These are phyloP conservation scores for Ogataea haglerorum DNA, from an alignment of 805 yeast genomes.

Conservation along the genomic window DNA sequence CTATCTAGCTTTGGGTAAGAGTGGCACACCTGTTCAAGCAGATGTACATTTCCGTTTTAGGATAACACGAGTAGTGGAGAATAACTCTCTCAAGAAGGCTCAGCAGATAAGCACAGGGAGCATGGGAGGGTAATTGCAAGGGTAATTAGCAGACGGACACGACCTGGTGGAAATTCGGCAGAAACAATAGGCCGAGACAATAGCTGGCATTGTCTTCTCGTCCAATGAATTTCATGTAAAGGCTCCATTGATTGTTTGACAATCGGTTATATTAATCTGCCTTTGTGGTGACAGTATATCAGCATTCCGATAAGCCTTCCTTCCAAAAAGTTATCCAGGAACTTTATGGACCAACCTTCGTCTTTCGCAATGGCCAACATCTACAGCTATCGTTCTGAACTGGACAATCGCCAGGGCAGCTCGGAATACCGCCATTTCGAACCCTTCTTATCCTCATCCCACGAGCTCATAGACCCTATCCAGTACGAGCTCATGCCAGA, in stretches of 20 bases:
- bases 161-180: not conserved
- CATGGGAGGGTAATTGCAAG: not conserved
- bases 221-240: constrained; percentile 8
- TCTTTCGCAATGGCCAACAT: constrained; percentile 4
- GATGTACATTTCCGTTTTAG: constrained; percentile 2
- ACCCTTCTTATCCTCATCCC: constrained; percentile 3
- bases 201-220: not conserved
- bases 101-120: constrained; percentile 7
- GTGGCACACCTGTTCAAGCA: not conserved
- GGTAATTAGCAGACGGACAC: not conserved
- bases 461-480: constrained; percentile 6
- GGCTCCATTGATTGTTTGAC: constrained; percentile 4
- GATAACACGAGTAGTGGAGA: constrained; percentile 6
- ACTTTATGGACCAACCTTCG: constrained; percentile 7
- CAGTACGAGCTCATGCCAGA: constrained; percentile 10
- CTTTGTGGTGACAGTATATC: constrained; percentile 10
- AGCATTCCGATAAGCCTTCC: constrained; percentile 11
- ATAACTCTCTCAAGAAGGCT: not conserved
- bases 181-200: not conserved
- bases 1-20: not conserved
- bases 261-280: constrained; percentile 7
- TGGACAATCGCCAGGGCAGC: constrained; percentile 3
- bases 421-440: constrained; percentile 3
- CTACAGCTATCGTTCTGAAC: constrained; percentile 5
- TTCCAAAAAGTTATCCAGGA: constrained; percentile 3